Conservation (phyloP, 371 early-diverging fungal genomes). For the Mucor piriformis region DNA sequence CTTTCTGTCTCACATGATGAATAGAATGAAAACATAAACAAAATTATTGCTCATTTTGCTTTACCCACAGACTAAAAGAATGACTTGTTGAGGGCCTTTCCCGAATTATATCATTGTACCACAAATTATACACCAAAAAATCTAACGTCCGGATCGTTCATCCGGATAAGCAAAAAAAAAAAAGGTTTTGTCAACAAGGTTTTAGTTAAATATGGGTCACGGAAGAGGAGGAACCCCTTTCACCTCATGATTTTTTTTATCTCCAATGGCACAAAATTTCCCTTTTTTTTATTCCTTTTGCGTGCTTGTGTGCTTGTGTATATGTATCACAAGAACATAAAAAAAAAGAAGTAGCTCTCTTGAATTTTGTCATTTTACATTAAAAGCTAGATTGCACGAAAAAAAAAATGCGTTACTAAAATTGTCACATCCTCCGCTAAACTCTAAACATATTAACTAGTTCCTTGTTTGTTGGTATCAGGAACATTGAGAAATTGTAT, state of each 20-base stretch:
- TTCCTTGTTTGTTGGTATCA: neutral
- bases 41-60: neutral
- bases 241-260: neutral
- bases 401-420: constrained; percentile 2
- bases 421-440: constrained; percentile 2
- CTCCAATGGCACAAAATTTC: neutral
- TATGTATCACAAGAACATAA: neutral
- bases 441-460: neutral
- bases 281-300: neutral
- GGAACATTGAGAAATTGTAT: neutral
- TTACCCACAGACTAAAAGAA: constrained; percentile 3
- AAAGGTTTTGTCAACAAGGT: neutral
- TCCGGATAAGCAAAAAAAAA: neutral
- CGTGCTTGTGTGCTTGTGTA: neutral
- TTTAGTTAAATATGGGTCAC: neutral
- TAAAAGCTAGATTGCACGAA: neutral
- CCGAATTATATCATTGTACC: neutral
- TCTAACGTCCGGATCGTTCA: constrained; percentile 2
- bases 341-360: neutral
- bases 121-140: neutral
- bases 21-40: neutral
- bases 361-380: neutral
- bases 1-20: neutral
- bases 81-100: neutral
- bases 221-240: neutral